Conservation (phyloP, 345 rosid species). For the Brassica cretica region DNA sequence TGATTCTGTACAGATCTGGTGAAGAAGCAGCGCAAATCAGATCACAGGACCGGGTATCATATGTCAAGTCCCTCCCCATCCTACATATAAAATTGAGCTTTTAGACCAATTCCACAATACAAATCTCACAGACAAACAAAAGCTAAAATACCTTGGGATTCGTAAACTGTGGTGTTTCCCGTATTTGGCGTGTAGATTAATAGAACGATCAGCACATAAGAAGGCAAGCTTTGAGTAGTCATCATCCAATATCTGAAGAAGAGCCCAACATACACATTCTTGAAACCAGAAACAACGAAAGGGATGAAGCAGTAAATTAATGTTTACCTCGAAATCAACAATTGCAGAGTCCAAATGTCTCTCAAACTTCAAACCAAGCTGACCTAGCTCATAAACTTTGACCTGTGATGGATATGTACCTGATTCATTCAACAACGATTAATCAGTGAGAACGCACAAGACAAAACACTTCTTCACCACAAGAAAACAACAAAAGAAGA, state of each 20-base stretch:
- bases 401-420: conserved; percentile 91
- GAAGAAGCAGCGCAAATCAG: conserved; percentile 96
- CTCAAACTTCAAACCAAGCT: conserved; percentile 83
- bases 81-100: conserved; percentile 37
- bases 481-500: not conserved
- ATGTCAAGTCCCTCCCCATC: conserved; percentile 90
- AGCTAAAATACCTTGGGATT: conserved; percentile 71
- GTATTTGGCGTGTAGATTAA: conserved; percentile 83
- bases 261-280: conserved; percentile 15
- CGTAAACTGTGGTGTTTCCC: conserved; percentile 81
- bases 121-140: conserved; percentile 16
- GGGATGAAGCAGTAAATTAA: not conserved
- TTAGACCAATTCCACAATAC: not conserved
- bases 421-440: conserved; percentile 22
- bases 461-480: not conserved
- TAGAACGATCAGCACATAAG: conserved; percentile 85
- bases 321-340: conserved; percentile 71
- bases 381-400: conserved; percentile 77
- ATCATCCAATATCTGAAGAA: conserved; percentile 63
- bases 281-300: conserved; percentile 30
- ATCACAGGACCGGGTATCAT: conserved; percentile 93
- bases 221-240: conserved; percentile 95
- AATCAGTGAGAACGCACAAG: conserved; percentile 16
- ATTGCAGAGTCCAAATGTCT: conserved; percentile 85
- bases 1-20: conserved; percentile 84